Evolutionary conservation across 148 eudicot species (phyloP).

Genomic region (Rhododendron simsii): DNA sequence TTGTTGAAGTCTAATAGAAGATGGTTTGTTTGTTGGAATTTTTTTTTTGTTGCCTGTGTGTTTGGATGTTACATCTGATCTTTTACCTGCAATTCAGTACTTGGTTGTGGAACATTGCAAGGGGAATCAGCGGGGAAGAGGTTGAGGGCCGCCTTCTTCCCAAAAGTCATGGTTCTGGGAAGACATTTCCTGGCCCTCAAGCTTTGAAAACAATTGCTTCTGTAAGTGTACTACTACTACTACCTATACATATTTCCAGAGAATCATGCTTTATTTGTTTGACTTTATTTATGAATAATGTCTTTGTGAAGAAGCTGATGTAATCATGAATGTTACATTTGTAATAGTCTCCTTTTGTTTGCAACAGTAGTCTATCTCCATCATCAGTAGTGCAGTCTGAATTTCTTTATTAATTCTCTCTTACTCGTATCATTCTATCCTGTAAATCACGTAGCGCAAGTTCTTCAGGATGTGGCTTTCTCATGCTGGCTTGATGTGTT

Average conservation of each 20-base stretch:
- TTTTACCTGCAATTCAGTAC: constrained; percentile 41
- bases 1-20: neutral
- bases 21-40: neutral
- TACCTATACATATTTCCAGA: neutral
- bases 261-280: neutral
- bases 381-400: neutral
- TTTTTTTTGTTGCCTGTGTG: neutral
- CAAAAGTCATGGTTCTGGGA: constrained; percentile 91
- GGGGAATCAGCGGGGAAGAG: constrained; percentile 86
- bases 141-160: constrained; percentile 87
- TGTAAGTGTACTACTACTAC: constrained; percentile 32
- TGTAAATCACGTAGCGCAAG: neutral
- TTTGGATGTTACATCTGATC: neutral
- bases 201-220: constrained; percentile 54
- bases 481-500: constrained; percentile 7
- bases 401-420: neutral
- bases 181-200: constrained; percentile 80
- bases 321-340: neutral
- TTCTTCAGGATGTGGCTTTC: neutral
- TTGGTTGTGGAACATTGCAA: constrained; percentile 93
- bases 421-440: neutral
- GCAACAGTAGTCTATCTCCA: neutral
- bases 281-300: constrained; percentile 17
- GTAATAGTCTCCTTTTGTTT: neutral
- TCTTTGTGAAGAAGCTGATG: neutral